Evolutionary conservation across 1,284 basidiomycete species (phyloP), one percentile per base, ranked within the genome.

Genomic region (Puccinia hordei): DNA sequence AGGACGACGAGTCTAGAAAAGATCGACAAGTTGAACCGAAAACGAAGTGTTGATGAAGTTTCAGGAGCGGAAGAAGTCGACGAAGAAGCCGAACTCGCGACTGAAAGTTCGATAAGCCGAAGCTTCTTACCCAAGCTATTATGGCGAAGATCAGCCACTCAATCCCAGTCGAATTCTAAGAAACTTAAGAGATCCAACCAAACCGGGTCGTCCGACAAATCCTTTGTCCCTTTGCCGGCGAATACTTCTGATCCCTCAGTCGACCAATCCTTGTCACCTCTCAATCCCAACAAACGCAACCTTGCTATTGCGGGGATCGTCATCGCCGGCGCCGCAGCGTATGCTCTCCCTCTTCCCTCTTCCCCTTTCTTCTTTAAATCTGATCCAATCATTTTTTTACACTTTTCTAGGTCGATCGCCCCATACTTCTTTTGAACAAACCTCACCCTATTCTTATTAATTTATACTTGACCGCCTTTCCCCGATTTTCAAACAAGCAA

Each of bases 321-420:
- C 13, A 68, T 79, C 22, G 76, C 76, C 15, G 76, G 76, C 2
- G 76, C 76, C 19, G 76, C 76, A 46, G 76, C 76, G 76, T 79
- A 72, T 9, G 76, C 55, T n/a, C n/a, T n/a, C n/a, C 30, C 22
- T 49, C 57, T 63, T 9, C 10, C 19, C 17, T 44, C 63, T 12
- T 49, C 41, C 12, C 41, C 49, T 69, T 8, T 69, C 30, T 27
- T 69, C 30, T 49, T 13, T 13, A 22, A 6, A 63, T 63, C 61
- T 41, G 30, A 33, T 35, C 61, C 10, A 4, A 63, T 63, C 30
- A 30, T 33, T 30, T 13, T 63, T 63, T 8, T 33, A 3, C 27
- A n/a, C 53, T 22, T 35, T 41, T 63, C 10, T 49, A 49, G 66
- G 4, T 69, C 44, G 15, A 46, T 46, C 35, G 66, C 24, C 15